These are phyloP conservation scores for Diaporthe sp. DNA, from an alignment of 2,329 filamentous ascomycete species.

Conservation along the genomic window DNA sequence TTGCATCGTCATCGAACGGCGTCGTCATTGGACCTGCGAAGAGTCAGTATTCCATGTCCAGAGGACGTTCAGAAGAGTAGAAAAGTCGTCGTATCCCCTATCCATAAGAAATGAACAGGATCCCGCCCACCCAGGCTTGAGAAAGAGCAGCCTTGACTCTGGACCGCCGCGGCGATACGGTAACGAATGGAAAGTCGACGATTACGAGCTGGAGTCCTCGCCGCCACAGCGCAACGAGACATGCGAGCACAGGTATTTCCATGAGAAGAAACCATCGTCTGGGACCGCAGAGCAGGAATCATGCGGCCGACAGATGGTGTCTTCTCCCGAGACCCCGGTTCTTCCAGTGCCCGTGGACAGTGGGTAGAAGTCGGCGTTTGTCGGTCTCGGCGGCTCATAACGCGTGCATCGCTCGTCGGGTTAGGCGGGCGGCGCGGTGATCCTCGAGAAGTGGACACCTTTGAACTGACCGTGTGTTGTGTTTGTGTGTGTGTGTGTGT, in stretches of 20 bases:
- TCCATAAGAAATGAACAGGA: conserved; percentile 21
- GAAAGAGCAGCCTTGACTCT: conserved; percentile 36
- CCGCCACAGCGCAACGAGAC: conserved; percentile 33
- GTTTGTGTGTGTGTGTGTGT: neutral
- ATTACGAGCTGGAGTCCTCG: conserved; percentile 30
- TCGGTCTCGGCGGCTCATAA: conserved; percentile 30
- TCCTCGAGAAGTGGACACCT: conserved; percentile 35
- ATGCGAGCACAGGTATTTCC: conserved; percentile 32
- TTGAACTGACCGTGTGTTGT: conserved; percentile 36
- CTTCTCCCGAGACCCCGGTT: conserved; percentile 33
- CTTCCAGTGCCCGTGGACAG: conserved; percentile 31
- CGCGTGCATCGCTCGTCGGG: conserved; percentile 27
- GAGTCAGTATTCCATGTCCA: conserved; percentile 16
- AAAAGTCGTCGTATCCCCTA: conserved; percentile 29
- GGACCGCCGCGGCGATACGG: conserved; percentile 1
- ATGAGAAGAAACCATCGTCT: conserved; percentile 11
- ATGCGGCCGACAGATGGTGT: conserved; percentile 20
- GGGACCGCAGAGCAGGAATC: conserved; percentile 32
- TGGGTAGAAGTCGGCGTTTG: conserved; percentile 25
- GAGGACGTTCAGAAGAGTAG: neutral
- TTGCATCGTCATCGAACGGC: conserved; percentile 20
- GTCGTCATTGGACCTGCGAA: conserved; percentile 27
- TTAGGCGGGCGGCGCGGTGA: conserved; percentile 33
- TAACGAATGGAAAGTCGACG: neutral
- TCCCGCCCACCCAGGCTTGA: conserved; percentile 36